phyloP scores from a whole-genome alignment of 2,329 filamentous ascomycete species.

The Alternaria infectoria region DNA sequence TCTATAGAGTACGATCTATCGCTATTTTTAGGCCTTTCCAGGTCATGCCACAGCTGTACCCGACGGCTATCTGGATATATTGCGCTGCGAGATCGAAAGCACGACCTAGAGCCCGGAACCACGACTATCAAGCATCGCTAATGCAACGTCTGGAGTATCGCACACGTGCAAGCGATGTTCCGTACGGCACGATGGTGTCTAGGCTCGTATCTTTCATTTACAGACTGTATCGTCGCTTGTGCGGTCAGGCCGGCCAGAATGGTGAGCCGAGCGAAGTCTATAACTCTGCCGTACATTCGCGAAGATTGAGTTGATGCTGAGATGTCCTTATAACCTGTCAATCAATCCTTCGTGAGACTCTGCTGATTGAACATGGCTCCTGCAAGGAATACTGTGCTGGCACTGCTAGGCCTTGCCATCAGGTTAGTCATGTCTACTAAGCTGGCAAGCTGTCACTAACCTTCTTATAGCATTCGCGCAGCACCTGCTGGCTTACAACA shows the following conservation, averaged over 20 bases:
- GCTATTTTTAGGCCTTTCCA: constrained; percentile 27
- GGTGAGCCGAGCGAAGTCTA: constrained; percentile 26
- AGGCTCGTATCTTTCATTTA: constrained; percentile 45
- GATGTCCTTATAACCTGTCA: constrained; percentile 6
- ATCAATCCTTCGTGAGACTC: not conserved
- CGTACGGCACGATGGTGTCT: constrained; percentile 22
- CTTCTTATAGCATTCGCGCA: constrained; percentile 22
- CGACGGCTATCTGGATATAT: constrained; percentile 27
- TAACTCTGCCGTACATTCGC: constrained; percentile 26
- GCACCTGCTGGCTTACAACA: constrained; percentile 25
- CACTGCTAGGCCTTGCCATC: constrained; percentile 33
- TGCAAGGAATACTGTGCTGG: constrained; percentile 30
- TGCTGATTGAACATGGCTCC: constrained; percentile 27
- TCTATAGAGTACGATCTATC: not conserved
- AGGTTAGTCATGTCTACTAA: constrained; percentile 23
- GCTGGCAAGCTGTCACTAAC: constrained; percentile 5
- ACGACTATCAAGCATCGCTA: constrained; percentile 22
- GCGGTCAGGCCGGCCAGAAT: constrained; percentile 19
- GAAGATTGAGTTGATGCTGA: constrained; percentile 8
- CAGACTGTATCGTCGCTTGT: constrained; percentile 28
- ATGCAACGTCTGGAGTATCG: constrained; percentile 23
- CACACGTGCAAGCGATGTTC: constrained; percentile 26
- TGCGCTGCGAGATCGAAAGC: constrained; percentile 22
- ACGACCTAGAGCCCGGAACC: constrained; percentile 36
- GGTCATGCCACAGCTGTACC: constrained; percentile 30